Percentiles rank a stretch among this genome's conserved stretches.
These are phyloP conservation scores for Mycena epipterygia DNA, from an alignment of 768 basidiomycete genomes.

Conservation along the genomic window DNA sequence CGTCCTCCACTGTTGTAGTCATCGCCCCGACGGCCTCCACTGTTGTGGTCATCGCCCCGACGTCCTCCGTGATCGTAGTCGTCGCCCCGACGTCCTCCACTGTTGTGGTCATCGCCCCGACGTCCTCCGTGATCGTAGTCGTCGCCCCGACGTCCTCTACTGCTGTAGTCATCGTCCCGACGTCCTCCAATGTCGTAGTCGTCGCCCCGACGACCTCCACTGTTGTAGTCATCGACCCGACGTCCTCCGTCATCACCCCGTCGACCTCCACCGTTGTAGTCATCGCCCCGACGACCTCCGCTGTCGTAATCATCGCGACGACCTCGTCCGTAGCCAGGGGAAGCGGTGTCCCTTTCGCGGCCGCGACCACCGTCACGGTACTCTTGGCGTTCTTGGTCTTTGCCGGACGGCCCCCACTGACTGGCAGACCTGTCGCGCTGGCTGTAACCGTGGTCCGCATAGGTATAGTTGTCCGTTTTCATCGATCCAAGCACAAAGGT, in stretches of 20 bases:
- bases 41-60: background rate
- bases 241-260: background rate
- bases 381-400: background rate
- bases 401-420: slow-evolving; percentile 11
- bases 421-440: background rate
- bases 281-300: background rate
- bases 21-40: background rate
- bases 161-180: background rate
- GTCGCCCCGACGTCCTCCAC: background rate
- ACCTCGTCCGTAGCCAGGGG: background rate
- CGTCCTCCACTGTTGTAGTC: background rate
- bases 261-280: background rate
- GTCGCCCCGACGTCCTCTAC: slow-evolving; percentile 6
- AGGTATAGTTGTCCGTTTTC: slow-evolving; percentile 28
- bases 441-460: background rate
- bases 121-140: background rate
- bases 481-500: slow-evolving; percentile 33
- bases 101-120: background rate
- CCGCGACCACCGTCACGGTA: slow-evolving; percentile 6
- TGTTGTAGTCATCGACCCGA: background rate
- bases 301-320: background rate
- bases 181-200: background rate
- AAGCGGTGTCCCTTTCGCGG: background rate
- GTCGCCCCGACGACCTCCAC: background rate
- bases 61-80: background rate